A percentile compares a stretch with the other conserved stretches of the same genome.
Evolutionary conservation across 345 rosid species (phyloP).

Genomic region (Reutealis trisperma): DNA sequence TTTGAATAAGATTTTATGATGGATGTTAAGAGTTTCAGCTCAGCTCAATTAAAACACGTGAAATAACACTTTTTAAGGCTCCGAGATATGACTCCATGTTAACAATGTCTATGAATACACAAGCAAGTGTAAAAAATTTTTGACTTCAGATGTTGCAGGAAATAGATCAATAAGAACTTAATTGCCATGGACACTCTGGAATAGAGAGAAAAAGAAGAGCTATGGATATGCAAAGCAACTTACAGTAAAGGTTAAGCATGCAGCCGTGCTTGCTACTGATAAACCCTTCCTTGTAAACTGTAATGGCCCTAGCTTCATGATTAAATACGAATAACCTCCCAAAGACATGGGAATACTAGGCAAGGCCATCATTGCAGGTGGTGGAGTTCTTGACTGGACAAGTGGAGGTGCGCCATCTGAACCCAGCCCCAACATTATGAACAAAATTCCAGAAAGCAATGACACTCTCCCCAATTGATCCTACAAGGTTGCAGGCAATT

Average conservation of each 20-base stretch:
- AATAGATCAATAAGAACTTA: background rate
- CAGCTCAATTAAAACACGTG: background rate
- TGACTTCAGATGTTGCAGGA: background rate
- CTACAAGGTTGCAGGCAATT: constrained; percentile 40
- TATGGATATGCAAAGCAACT: constrained; percentile 27
- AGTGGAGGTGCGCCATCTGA: constrained; percentile 79
- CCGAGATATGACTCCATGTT: background rate
- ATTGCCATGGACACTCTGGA: background rate
- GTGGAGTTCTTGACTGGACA: constrained; percentile 84
- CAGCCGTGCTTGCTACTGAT: constrained; percentile 94
- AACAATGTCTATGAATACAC: background rate
- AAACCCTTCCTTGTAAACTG: constrained; percentile 89
- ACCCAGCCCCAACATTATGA: constrained; percentile 82
- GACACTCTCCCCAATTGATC: constrained; percentile 95
- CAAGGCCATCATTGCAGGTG: constrained; percentile 62
- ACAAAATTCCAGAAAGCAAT: constrained; percentile 76
- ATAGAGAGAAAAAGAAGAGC: background rate
- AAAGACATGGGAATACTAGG: constrained; percentile 72
- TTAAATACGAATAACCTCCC: constrained; percentile 73
- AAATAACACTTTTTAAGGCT: background rate
- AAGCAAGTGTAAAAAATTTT: background rate
- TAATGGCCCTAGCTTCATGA: constrained; percentile 80
- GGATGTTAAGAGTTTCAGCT: background rate
- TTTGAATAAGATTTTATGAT: background rate
- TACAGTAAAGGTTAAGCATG: constrained; percentile 86